Evolutionary conservation across 345 rosid species (phyloP).

Genomic region (Linum usitatissimum): DNA sequence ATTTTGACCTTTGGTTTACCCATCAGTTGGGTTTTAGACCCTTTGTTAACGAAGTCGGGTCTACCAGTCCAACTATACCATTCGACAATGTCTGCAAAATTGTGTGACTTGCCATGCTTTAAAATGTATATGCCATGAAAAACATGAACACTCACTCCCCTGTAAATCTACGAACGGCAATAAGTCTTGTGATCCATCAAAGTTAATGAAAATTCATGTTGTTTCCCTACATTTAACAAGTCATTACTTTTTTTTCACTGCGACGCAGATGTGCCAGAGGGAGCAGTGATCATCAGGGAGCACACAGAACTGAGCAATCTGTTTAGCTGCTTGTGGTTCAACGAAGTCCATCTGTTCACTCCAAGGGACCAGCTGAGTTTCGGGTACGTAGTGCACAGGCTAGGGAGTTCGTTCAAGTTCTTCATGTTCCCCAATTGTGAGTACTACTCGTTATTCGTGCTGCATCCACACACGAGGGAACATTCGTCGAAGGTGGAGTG

Average conservation of each 20-base stretch:
- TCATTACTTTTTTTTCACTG: background rate
- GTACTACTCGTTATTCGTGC: constrained; percentile 67
- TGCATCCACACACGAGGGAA: constrained; percentile 88
- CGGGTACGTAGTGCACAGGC: constrained; percentile 71
- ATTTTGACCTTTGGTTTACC: no score
- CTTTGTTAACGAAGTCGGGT: no score
- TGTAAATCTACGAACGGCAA: no score
- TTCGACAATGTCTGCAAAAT: no score
- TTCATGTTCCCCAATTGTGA: constrained; percentile 92
- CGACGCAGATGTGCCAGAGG: constrained; percentile 94
- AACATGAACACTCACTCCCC: no score
- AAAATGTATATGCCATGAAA: no score
- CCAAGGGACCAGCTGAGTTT: constrained; percentile 99
- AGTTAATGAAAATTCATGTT: background rate
- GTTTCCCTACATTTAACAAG: background rate
- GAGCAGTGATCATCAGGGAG: constrained; percentile 81
- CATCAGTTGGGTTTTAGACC: no score
- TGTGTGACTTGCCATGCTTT: no score
- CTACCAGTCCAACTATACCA: no score
- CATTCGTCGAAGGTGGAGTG: constrained; percentile 96
- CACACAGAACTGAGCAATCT: constrained; percentile 70
- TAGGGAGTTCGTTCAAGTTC: constrained; percentile 56
- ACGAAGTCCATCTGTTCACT: constrained; percentile 82
- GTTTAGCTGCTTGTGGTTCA: constrained; percentile 97
- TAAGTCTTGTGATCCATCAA: background rate